Base-by-base conservation (phyloP, 139 green algal genomes). In the Nannochloris sp. region DNA sequence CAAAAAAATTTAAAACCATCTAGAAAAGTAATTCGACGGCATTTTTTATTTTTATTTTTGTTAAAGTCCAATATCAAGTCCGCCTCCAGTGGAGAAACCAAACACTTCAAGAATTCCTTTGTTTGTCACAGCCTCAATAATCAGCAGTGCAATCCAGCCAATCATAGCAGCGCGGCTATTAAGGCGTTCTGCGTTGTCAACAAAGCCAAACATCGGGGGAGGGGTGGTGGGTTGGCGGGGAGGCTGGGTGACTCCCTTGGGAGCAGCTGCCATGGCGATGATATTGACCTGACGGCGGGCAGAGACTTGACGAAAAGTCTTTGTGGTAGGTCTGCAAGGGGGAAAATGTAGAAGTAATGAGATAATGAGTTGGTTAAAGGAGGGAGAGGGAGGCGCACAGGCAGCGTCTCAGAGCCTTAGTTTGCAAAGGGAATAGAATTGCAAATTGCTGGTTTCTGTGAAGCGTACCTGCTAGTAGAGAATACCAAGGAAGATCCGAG, bases 131-230 rank as follows among this genome's bases (percentile, higher is more conserved):
- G 65, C 71, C 74, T 96, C 89, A 15, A 96, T 60, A 6, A 79
- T 24, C 6, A 96, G 71, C 33, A 95, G 73, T 3, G 78, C 81
- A 39, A 96, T 90, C 70, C 95, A 96, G 10, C 89, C 89, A 38
- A 95, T 83, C 89, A 96, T 95, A 31, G 73, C 76, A 1, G 86
- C 88, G 1, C 89, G 73, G 54, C 81, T 81, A 81, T 95, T 95
- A 19, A 90, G 74, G 33, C 74, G 68, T 63, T 95, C 89, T 0
- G 89, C 89, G 12, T 81, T 83, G 27, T 89, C 62, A 4, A 90
- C 83, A 47, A 92, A 95, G 2, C 87, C 87, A 45, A 87, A 86
- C n/a, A n/a, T 70, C 3, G 72, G 60, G 4, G 76, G 65, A 2
- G 77, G 61, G 3, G 74, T 30, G 2, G 68, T 46, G 0, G 87